Base-by-base conservation (phyloP, 495 filamentous ascomycete genomes). In the Penicillium cinerascens region DNA sequence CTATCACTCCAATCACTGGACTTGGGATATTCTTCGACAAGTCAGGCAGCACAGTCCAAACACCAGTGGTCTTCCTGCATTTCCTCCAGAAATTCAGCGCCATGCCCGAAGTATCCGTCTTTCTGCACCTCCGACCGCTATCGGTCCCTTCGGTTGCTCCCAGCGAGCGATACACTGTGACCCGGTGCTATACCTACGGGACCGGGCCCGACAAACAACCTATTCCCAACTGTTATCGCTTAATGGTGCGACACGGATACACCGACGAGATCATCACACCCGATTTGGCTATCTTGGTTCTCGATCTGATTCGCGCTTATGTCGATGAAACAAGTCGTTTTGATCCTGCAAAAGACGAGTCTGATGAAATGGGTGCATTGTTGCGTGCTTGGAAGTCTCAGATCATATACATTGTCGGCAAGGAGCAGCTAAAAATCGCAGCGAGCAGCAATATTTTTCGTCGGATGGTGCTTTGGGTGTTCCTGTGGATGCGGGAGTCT, bases 321-420 rank as follows among this genome's bases (percentile, higher is more conserved):
- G 64, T 87, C 39, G 71, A 75, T 16, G 22, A n/a, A 3, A 2
- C 40, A 13, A 15, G 6, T 6, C 25, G 4, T 40, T 20, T n/a
- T 9, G 18, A 17, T 11, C 7, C 15, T 10, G 17, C n/a, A n/a
- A n/a, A n/a, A n/a, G 22, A 17, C 10, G 18, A 35, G 2, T n/a
- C 17, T 0, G 47, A 36, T 43, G 60, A 46, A 38, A 29, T 42
- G 26, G 11, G 8, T 37, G 58, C 70, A 0, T 65, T 89, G 0
- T 75, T 84, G 29, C 58, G 71, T 0, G 83, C 84, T 0, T 86
- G 77, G 48, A 74, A 75, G 15, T 71, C 70, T 20, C 84, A 87
- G 62, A 74, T 86, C 29, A 66, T 87, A 35, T 87, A 89, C 59
- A 75, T 89, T n/a, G 73, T 89, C 17, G 86, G 86, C 10, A 89